A percentile compares a stretch with the other conserved stretches of the same genome.
These are phyloP conservation scores for Pyrus hybrid DNA, from an alignment of 331 rosid genomes.

Conservation along the genomic window DNA sequence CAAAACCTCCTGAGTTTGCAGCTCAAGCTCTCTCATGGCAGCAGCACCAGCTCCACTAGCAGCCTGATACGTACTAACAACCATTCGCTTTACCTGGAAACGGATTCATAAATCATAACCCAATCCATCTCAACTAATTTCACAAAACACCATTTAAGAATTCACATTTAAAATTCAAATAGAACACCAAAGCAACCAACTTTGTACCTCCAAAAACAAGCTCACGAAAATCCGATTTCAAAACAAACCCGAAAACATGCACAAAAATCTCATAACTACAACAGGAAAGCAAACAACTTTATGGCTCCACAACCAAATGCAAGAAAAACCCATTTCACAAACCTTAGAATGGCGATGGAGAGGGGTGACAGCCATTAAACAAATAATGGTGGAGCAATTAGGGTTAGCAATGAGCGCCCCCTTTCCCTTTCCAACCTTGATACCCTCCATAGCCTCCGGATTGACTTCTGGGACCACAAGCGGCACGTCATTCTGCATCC, in stretches of 20 bases:
- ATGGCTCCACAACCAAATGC: not conserved
- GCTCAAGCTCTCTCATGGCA: constrained; percentile 97
- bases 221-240: not conserved
- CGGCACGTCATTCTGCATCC: constrained; percentile 79
- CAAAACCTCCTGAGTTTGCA: constrained; percentile 88
- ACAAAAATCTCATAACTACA: not conserved
- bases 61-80: constrained; percentile 95
- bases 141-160: not conserved
- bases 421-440: constrained; percentile 61
- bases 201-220: not conserved
- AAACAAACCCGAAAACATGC: not conserved
- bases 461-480: constrained; percentile 92
- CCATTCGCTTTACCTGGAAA: constrained; percentile 82
- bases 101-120: not conserved
- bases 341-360: constrained; percentile 94
- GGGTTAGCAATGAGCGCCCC: constrained; percentile 93
- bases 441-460: constrained; percentile 77
- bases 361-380: constrained; percentile 95
- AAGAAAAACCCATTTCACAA: not conserved
- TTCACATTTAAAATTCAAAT: not conserved
- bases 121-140: not conserved
- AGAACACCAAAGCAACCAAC: not conserved
- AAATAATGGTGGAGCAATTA: constrained; percentile 98
- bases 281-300: not conserved
- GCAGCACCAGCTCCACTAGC: constrained; percentile 99